Base-by-base conservation (phyloP, 441 rosid species). In the Euphorbia celastroides region DNA sequence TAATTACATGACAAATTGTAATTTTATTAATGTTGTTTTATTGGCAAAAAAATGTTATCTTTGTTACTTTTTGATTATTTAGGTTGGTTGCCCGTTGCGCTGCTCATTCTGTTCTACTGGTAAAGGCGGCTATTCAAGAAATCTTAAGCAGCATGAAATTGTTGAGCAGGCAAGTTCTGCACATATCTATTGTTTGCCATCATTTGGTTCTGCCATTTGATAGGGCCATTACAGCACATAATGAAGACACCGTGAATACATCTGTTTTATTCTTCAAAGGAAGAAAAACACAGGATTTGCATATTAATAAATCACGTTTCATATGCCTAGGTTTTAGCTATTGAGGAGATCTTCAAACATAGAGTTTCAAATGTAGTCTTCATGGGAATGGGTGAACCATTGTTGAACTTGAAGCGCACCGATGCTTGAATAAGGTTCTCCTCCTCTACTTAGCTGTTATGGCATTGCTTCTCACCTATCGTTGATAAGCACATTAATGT, bases 301-400 rank as follows among this genome's bases (percentile, higher is more conserved):
- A 57, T 22, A 31, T 62, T 70, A 1, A 5, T 22, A 9, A 10
- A 20, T 20, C 26, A 68, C 12, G 17, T 36, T 46, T 48, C 65
- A 26, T 13, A 12, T 58, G 38, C 56, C 19, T 80, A 92, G 98
- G 93, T 94, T 60, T 76, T 92, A 79, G 99, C 96, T 20, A 80
- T 92, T 19, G 99, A 89, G 87, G 93, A 94, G 28, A 78, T 84
- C 54, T 92, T 94, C 77, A 82, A 92, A 83, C 92, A 84, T 69
- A 86, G 97, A 60, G 99, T 89, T 81, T 85, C 92, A 57, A 94
- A 94, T 81, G 96, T 92, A 16, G 99, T 89, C 41, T 94, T 94
- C 70, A 92, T 92, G 97, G 99, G 99, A 62, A 92, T 88, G 97
- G 99, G 98, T 31, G 99, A 94, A 71, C 99, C 98, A 22, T 89